Conservation (phyloP, 257 asterid genomes). For the Petunia secreta region DNA sequence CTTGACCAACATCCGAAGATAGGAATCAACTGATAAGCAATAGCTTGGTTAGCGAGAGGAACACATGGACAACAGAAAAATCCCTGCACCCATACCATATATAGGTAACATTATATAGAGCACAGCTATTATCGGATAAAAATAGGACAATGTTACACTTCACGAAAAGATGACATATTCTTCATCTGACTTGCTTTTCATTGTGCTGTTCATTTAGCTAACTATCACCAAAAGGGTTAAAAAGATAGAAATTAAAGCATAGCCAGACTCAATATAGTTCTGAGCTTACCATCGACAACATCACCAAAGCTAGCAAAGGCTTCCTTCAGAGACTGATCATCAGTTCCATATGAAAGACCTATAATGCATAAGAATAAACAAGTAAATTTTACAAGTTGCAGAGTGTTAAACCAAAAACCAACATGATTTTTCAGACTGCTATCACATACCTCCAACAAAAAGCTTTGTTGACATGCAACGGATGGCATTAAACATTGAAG, state of each 20-base stretch:
- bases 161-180: neutral
- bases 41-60: neutral
- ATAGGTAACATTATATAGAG: neutral
- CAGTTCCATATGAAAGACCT: constrained; percentile 83
- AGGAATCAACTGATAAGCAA: neutral
- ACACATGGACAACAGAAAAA: neutral
- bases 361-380: neutral
- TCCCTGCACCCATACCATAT: neutral
- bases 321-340: constrained; percentile 57
- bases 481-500: constrained; percentile 59
- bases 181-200: neutral
- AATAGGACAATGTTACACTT: neutral
- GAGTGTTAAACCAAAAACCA: neutral
- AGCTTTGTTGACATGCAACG: constrained; percentile 84
- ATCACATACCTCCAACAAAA: constrained; percentile 61
- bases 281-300: constrained; percentile 45
- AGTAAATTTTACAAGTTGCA: neutral
- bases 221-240: neutral
- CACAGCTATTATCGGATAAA: neutral
- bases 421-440: neutral
- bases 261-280: neutral
- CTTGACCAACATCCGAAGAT: neutral
- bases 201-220: neutral
- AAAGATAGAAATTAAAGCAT: neutral
- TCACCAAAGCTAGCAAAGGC: constrained; percentile 82